These are phyloP conservation scores for Malania oleifera DNA, from an alignment of 164 flowering plant genomes.

Conservation along the genomic window DNA sequence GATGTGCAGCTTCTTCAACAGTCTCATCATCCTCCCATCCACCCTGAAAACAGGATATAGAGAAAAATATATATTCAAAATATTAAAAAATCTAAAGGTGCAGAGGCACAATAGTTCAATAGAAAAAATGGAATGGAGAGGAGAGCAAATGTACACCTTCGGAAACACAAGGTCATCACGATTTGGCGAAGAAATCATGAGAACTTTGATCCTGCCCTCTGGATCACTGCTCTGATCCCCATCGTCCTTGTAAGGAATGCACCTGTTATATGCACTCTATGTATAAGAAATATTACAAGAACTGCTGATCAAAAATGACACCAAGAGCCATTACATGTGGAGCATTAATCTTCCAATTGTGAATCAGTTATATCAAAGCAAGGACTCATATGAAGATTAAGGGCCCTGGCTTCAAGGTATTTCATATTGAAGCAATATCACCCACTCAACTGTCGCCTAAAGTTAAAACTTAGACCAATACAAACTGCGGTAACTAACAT, in stretches of 20 bases:
- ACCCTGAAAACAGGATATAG: slow-evolving; percentile 43
- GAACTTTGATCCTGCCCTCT: slow-evolving; percentile 39
- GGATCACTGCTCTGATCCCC: slow-evolving; percentile 18
- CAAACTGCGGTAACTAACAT: no score
- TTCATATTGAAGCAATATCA: no score
- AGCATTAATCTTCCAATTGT: neutral
- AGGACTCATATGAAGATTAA: neutral
- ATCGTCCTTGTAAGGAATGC: slow-evolving; percentile 59
- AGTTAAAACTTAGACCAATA: no score
- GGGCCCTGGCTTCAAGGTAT: neutral
- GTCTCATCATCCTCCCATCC: slow-evolving; percentile 93
- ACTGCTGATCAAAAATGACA: neutral
- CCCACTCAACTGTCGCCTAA: no score
- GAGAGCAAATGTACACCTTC: slow-evolving; percentile 34
- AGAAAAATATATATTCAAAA: neutral
- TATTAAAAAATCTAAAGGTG: no score
- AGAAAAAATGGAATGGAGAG: neutral
- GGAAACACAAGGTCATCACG: slow-evolving; percentile 77
- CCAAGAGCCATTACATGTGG: neutral
- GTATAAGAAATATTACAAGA: slow-evolving; percentile 1
- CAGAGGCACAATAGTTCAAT: no score
- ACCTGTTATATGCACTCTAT: slow-evolving; percentile 35
- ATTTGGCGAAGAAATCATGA: slow-evolving; percentile 72
- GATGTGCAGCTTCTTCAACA: slow-evolving; percentile 63
- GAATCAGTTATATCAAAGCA: neutral